Conservation (phyloP, 1,284 basidiomycete species). For the Tylopilus sp. region DNA sequence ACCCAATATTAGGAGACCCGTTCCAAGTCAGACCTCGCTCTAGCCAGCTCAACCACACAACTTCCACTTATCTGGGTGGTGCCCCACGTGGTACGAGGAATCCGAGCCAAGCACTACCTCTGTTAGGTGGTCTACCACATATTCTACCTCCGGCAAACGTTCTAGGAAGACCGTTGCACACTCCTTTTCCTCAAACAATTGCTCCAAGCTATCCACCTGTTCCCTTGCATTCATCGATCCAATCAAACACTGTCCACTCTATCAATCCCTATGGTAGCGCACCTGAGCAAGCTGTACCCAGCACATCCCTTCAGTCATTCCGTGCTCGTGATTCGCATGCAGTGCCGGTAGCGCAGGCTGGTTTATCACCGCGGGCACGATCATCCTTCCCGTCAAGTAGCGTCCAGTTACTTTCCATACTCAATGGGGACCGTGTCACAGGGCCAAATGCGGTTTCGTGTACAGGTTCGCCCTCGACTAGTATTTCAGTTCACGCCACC, state of each 20-base stretch:
- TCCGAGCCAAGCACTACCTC: constrained; percentile 51
- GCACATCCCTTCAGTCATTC: constrained; percentile 6
- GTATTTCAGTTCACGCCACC: constrained; percentile 23
- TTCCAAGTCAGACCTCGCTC: constrained; percentile 61
- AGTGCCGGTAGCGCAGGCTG: constrained; percentile 8
- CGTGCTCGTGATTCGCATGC: constrained; percentile 8
- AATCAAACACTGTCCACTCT: constrained; percentile 15
- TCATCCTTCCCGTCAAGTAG: constrained; percentile 27
- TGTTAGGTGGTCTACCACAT: constrained; percentile 30
- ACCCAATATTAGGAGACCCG: constrained; percentile 36
- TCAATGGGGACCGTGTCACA: constrained; percentile 31
- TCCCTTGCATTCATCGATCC: constrained; percentile 14
- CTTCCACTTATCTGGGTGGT: constrained; percentile 30
- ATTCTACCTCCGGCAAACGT: constrained; percentile 5
- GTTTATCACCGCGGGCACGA: constrained; percentile 16
- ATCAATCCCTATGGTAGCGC: constrained; percentile 18
- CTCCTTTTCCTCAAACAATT: constrained; percentile 16
- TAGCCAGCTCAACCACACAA: constrained; percentile 51
- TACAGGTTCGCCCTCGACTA: constrained; percentile 7
- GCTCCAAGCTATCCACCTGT: constrained; percentile 17
- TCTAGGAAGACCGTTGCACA: constrained; percentile 14
- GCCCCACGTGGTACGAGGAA: constrained; percentile 13
- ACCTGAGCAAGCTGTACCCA: constrained; percentile 12
- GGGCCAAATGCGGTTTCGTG: constrained; percentile 10
- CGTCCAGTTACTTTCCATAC: constrained; percentile 37